phyloP scores from a whole-genome alignment of 805 yeast genomes.

The Myxozyma melibiosi region DNA sequence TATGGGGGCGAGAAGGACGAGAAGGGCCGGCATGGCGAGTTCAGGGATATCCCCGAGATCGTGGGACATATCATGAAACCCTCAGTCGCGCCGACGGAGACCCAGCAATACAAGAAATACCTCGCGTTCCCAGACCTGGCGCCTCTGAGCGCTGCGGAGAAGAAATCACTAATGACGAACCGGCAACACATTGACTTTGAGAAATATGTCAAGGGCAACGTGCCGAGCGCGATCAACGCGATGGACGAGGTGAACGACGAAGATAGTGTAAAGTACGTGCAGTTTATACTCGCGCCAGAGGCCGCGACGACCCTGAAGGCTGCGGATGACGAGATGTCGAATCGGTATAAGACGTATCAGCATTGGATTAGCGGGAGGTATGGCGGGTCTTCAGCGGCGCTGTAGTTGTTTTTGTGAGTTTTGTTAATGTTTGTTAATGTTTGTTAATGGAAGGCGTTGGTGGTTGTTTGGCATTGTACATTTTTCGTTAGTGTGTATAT shows the following conservation, averaged over 20 bases:
- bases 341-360: constrained; percentile 26
- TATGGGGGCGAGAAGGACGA: constrained; percentile 25
- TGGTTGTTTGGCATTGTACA: neutral
- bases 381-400: neutral
- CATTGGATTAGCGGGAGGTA: constrained; percentile 26
- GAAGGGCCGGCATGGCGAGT: constrained; percentile 4
- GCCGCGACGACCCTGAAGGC: constrained; percentile 19
- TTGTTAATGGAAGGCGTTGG: neutral
- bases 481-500: no score
- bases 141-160: constrained; percentile 22
- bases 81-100: constrained; percentile 19
- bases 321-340: constrained; percentile 24
- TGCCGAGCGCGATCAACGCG: constrained; percentile 15
- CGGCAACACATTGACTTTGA: constrained; percentile 42
- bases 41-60: constrained; percentile 22
- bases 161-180: constrained; percentile 9
- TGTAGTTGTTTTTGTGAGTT: neutral
- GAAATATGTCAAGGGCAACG: constrained; percentile 58
- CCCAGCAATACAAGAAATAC: constrained; percentile 33
- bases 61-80: constrained; percentile 33
- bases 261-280: constrained; percentile 22
- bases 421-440: neutral
- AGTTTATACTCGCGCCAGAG: constrained; percentile 26
- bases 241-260: constrained; percentile 19
- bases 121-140: constrained; percentile 27